Conservation (phyloP, 768 basidiomycete genomes). For the Calocybe indica region DNA sequence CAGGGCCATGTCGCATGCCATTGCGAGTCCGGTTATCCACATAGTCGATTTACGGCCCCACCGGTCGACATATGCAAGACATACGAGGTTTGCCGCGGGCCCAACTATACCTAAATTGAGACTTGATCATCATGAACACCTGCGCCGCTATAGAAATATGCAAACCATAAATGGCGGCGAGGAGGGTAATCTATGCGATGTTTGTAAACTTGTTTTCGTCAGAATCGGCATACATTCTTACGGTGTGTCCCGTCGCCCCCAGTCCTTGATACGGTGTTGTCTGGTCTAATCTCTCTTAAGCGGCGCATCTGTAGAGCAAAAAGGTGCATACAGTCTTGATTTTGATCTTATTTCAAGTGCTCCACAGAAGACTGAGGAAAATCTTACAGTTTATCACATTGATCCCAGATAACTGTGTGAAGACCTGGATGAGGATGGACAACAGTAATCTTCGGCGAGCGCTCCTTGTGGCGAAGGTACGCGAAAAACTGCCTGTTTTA, state of each 20-base stretch:
- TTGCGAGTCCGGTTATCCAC: slow-evolving; percentile 7
- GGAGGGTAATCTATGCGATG: slow-evolving; percentile 1
- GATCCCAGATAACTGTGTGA: slow-evolving; percentile 6
- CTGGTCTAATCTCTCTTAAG: neutral
- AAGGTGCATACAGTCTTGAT: neutral
- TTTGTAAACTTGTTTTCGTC: neutral
- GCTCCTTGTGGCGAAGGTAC: slow-evolving; percentile 3
- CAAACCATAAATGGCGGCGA: slow-evolving; percentile 4
- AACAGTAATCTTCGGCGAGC: slow-evolving; percentile 6
- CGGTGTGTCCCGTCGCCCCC: slow-evolving; percentile 4
- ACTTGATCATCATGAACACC: too few species aligned
- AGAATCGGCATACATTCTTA: neutral
- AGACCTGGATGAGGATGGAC: slow-evolving; percentile 4
- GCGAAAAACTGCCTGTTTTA: neutral
- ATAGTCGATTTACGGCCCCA: slow-evolving; percentile 6
- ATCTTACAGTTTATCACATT: slow-evolving; percentile 4
- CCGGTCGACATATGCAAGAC: slow-evolving; percentile 5
- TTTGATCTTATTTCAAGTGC: neutral
- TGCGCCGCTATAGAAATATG: too few species aligned
- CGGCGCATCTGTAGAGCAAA: neutral
- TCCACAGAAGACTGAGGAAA: neutral
- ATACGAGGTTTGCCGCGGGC: slow-evolving; percentile 5
- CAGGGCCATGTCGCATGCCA: slow-evolving; percentile 8
- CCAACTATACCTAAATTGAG: neutral
- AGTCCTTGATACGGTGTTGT: slow-evolving; percentile 3